Evolutionary conservation across 495 filamentous ascomycete species (phyloP), one percentile per base, ranked within the genome.

Genomic region (Ramalina peruviana): DNA sequence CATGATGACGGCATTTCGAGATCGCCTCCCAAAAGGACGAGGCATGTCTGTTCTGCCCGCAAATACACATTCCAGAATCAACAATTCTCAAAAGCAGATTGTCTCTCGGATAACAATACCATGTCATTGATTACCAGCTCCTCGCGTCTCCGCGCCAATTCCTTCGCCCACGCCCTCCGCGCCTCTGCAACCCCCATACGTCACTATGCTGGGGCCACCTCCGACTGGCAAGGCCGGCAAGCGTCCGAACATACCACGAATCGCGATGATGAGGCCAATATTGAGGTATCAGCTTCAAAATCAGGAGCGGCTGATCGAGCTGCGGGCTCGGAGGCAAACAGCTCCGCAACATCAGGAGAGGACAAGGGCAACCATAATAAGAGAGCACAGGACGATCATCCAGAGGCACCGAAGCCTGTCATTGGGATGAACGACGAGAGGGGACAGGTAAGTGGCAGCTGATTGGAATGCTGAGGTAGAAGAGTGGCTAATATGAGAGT

Each of bases 391-490:
- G 57, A 74, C 56, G 81, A 82, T 46, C 66, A 76, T 59, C 82
- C 81, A 0, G 73, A 81, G 49, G 79, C 80, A 11, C 81, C 81
- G 10, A 72, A 73, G 54, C 72, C 76, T 1, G 67, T 82, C 3
- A 77, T 84, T 62, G 81, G 81, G 19, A 83, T 83, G 78, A 80
- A 83, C 59, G 82, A 84, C 67, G 81, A 85, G 60, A 71, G 76
- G 46, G 75, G 72, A 6, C 61, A 67, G 56, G 76, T 76, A 56
- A 58, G 62, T 65, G 20, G 21, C 19, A 13, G 33, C n/a, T 37
- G 16, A 21, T 10, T 7, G 30, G 30, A 11, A 33, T 11, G 5
- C 12, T 10, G 12, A 7, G 30, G 30, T 33, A 12, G 7, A 11
- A 11, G 7, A 10, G 30, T 33, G 7, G 30, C 12, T 33, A 33